A percentile compares a stretch with the other conserved stretches of the same genome.
Evolutionary conservation across 2,329 filamentous ascomycete genomes (phyloP).

Genomic region (Fragosphaeria purpurea): DNA sequence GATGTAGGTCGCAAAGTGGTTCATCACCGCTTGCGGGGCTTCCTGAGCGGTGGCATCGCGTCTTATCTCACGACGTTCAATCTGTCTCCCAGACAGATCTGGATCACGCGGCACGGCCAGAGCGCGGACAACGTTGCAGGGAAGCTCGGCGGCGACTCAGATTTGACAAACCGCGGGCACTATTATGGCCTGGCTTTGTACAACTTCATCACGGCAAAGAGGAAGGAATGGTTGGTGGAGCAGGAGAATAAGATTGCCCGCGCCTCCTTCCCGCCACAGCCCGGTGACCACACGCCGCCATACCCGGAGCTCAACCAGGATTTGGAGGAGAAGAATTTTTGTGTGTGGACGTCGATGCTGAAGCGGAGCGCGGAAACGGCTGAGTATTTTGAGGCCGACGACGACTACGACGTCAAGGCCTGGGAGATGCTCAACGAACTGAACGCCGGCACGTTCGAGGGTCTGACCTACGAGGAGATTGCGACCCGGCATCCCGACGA

Average conservation of each 20-base stretch:
- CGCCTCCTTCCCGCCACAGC: constrained; percentile 76
- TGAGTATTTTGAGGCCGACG: constrained; percentile 78
- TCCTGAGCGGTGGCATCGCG: constrained; percentile 83
- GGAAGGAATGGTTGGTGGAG: constrained; percentile 70
- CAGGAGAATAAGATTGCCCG: constrained; percentile 69
- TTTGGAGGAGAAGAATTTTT: constrained; percentile 77
- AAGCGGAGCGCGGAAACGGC: constrained; percentile 81
- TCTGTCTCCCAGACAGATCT: constrained; percentile 87
- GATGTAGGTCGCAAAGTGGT: constrained; percentile 94
- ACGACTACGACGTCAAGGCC: constrained; percentile 92
- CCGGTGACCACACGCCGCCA: constrained; percentile 86
- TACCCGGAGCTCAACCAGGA: constrained; percentile 74
- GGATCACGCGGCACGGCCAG: constrained; percentile 94
- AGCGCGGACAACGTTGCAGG: constrained; percentile 78
- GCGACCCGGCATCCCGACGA: constrained; percentile 68
- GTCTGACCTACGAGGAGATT: constrained; percentile 90
- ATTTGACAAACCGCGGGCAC: constrained; percentile 69
- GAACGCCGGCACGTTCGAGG: constrained; percentile 86
- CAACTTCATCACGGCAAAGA: constrained; percentile 72
- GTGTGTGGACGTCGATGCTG: constrained; percentile 97
- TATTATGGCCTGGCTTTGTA: constrained; percentile 72
- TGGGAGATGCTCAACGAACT: constrained; percentile 98
- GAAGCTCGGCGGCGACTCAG: constrained; percentile 84
- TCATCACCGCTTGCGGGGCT: constrained; percentile 81
- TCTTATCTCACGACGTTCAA: constrained; percentile 97